A percentile compares a stretch with the other conserved stretches of the same genome.
These are phyloP conservation scores for Agrocybe pediades DNA, from an alignment of 768 basidiomycete species.

Conservation along the genomic window DNA sequence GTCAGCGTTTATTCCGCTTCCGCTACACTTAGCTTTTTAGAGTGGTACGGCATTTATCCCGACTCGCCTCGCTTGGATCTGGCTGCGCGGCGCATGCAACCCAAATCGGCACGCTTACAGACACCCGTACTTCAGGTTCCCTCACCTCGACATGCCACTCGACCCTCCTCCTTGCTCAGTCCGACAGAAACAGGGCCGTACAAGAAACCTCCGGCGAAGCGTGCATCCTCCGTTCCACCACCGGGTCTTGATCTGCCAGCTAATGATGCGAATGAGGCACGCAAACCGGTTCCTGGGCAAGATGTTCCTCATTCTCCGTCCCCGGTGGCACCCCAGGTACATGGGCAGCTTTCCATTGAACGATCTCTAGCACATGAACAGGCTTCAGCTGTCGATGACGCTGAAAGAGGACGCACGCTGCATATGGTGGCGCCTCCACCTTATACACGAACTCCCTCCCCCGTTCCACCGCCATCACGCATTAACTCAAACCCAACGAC, in stretches of 20 bases:
- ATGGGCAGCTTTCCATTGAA: background rate
- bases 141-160: slow-evolving; percentile 11
- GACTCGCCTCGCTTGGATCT: slow-evolving; percentile 29
- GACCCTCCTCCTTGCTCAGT: slow-evolving; percentile 16
- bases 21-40: slow-evolving; percentile 35
- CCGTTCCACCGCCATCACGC: slow-evolving; percentile 13
- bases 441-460: slow-evolving; percentile 16
- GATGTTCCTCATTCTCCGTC: slow-evolving; percentile 5
- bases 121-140: slow-evolving; percentile 20
- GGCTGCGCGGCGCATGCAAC: slow-evolving; percentile 15
- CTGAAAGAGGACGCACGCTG: slow-evolving; percentile 14
- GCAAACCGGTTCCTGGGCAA: background rate
- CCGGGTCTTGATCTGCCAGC: slow-evolving; percentile 16
- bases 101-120: slow-evolving; percentile 17
- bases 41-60: slow-evolving; percentile 37
- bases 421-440: slow-evolving; percentile 19
- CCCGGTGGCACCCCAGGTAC: background rate
- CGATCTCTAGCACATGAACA: background rate
- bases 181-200: slow-evolving; percentile 1
- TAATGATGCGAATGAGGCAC: background rate
- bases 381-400: background rate
- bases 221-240: slow-evolving; percentile 20
- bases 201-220: slow-evolving; percentile 5
- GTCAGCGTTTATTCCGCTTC: slow-evolving; percentile 31
- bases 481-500: slow-evolving; percentile 7